Evolutionary conservation across 1,284 basidiomycete genomes (phyloP).

Genomic region (Leccinum subrobustum): DNA sequence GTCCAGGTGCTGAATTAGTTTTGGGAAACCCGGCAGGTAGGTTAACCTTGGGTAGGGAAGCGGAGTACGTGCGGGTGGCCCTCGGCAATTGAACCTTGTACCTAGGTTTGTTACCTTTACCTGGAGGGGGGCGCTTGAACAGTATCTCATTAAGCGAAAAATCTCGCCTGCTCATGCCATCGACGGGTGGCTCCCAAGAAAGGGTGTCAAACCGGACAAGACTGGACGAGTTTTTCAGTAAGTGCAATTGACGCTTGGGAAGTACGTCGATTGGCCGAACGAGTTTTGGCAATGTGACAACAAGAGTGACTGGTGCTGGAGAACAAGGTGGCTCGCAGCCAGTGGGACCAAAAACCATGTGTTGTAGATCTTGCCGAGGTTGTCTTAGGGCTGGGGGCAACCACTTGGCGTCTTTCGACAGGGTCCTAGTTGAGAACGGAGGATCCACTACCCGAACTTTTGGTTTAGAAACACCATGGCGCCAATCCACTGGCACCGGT

Average conservation of each 20-base stretch:
- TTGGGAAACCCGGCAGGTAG: slow-evolving; percentile 38
- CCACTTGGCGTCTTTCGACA: slow-evolving; percentile 42
- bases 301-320: slow-evolving; percentile 49
- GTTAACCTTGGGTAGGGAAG: slow-evolving; percentile 42
- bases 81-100: slow-evolving; percentile 59
- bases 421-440: slow-evolving; percentile 8
- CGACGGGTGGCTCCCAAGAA: slow-evolving; percentile 75
- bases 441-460: slow-evolving; percentile 20
- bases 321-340: slow-evolving; percentile 51
- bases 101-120: slow-evolving; percentile 45
- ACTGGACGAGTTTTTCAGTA: slow-evolving; percentile 39
- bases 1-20: slow-evolving; percentile 40
- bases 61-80: slow-evolving; percentile 12
- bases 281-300: slow-evolving; percentile 57
- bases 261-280: slow-evolving; percentile 44
- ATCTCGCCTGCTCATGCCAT: slow-evolving; percentile 59
- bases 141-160: slow-evolving; percentile 72
- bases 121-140: slow-evolving; percentile 47
- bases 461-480: slow-evolving; percentile 12
- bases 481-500: slow-evolving; percentile 16
- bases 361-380: slow-evolving; percentile 36
- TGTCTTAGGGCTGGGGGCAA: slow-evolving; percentile 56
- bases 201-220: slow-evolving; percentile 65
- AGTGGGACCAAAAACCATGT: slow-evolving; percentile 52
- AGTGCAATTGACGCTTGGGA: slow-evolving; percentile 44